Conservation (phyloP, 2,329 filamentous ascomycete genomes). For the Alternaria sp. region DNA sequence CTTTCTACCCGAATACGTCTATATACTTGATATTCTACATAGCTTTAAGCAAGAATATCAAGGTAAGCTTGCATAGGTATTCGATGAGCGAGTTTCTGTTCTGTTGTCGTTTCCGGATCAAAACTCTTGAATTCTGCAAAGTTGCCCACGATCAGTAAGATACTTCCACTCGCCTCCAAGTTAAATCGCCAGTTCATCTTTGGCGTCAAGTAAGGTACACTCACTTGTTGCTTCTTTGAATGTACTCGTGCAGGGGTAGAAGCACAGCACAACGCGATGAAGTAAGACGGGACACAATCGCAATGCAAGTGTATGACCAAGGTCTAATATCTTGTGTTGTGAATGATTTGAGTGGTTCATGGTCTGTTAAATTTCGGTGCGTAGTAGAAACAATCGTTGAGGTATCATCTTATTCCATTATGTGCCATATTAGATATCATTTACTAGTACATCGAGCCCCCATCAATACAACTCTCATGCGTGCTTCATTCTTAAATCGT, state of each 20-base stretch:
- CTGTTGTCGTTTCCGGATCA: background rate
- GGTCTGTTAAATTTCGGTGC: background rate
- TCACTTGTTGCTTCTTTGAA: background rate
- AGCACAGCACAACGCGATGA: background rate
- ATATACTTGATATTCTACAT: background rate
- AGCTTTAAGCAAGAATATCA: rapidly evolving
- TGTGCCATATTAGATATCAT: background rate
- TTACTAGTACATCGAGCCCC: background rate
- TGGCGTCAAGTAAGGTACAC: background rate
- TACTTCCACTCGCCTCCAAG: background rate
- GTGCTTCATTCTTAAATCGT: background rate
- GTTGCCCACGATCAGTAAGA: rapidly evolving
- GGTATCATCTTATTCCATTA: background rate
- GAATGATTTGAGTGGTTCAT: background rate
- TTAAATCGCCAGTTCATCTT: background rate
- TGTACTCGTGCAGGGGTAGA: background rate
- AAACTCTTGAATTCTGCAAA: background rate
- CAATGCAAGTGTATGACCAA: background rate
- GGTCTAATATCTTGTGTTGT: background rate
- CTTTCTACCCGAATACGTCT: rapidly evolving
- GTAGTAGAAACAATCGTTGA: background rate
- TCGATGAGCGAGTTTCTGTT: background rate
- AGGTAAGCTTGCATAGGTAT: rapidly evolving
- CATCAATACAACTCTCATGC: background rate
- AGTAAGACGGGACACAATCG: background rate